Evolutionary conservation across 768 basidiomycete genomes (phyloP).

Genomic region (Macrolepiota albuminosa): DNA sequence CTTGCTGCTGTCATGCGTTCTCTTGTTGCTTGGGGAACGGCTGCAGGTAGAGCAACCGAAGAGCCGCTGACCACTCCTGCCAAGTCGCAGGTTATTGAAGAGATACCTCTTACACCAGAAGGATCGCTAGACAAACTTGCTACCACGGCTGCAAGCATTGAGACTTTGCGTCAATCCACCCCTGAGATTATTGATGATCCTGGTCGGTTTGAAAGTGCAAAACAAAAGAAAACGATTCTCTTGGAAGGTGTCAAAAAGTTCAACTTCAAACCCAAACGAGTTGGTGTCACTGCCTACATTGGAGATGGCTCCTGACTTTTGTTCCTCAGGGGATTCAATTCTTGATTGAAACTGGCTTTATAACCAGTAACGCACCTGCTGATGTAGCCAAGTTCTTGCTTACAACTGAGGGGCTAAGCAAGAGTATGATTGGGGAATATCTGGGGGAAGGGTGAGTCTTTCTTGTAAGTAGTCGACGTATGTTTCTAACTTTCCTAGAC

Average conservation of each 20-base stretch:
- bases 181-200: constrained; percentile 90
- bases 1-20: constrained; percentile 85
- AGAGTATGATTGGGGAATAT: constrained; percentile 96
- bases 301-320: not conserved
- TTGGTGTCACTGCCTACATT: constrained; percentile 29
- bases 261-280: constrained; percentile 97
- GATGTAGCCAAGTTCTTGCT: constrained; percentile 86
- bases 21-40: constrained; percentile 86
- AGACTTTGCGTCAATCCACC: constrained; percentile 60
- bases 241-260: constrained; percentile 96
- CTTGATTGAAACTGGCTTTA: constrained; percentile 84
- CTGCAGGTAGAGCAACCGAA: constrained; percentile 40
- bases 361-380: constrained; percentile 61
- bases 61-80: constrained; percentile 32
- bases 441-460: constrained; percentile 86
- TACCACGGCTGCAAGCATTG: constrained; percentile 40
- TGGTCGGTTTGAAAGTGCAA: constrained; percentile 87
- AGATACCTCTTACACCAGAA: constrained; percentile 51
- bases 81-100: constrained; percentile 49
- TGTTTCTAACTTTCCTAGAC: constrained; percentile 40
- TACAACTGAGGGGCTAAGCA: constrained; percentile 87
- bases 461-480: not conserved
- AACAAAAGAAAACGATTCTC: constrained; percentile 92
- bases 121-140: constrained; percentile 52
- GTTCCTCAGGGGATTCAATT: constrained; percentile 76